Percentiles rank a stretch among this genome's conserved stretches.
phyloP scores from a whole-genome alignment of 225 moss, liverwort and hornwort genomes.

The Physcomitrellopsis africana region DNA sequence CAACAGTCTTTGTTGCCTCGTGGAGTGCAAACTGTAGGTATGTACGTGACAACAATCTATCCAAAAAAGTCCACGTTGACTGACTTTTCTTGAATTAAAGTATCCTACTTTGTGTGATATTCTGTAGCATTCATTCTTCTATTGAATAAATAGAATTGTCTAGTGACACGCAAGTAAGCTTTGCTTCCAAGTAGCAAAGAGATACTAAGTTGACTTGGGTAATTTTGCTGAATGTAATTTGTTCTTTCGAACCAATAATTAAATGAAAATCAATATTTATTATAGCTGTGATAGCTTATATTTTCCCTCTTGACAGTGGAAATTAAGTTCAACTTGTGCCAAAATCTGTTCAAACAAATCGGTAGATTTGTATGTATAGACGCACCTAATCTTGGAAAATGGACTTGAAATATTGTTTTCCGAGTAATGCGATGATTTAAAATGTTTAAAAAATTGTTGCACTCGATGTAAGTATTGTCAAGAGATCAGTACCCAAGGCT shows the following conservation, averaged over 20 bases:
- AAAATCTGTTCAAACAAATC: background rate
- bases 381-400: background rate
- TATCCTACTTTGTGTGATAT: background rate
- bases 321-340: slow-evolving; percentile 6
- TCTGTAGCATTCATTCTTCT: slow-evolving; percentile 1
- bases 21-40: slow-evolving; percentile 1
- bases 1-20: background rate
- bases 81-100: background rate
- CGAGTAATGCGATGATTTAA: too few relatives aligned
- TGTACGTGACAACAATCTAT: background rate
- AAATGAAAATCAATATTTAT: background rate
- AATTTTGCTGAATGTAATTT: slow-evolving; percentile 6
- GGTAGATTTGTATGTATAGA: background rate
- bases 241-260: background rate
- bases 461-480: background rate
- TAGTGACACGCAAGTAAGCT: background rate
- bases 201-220: background rate
- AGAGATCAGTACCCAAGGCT: slow-evolving; percentile 3
- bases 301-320: slow-evolving; percentile 6
- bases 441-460: background rate
- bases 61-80: background rate
- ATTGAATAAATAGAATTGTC: background rate
- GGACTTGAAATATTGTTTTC: slow-evolving; percentile 7
- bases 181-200: background rate
- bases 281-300: too few relatives aligned